Conservation (phyloP, 495 filamentous ascomycete genomes). For the Hypoxylon cercidicola region DNA sequence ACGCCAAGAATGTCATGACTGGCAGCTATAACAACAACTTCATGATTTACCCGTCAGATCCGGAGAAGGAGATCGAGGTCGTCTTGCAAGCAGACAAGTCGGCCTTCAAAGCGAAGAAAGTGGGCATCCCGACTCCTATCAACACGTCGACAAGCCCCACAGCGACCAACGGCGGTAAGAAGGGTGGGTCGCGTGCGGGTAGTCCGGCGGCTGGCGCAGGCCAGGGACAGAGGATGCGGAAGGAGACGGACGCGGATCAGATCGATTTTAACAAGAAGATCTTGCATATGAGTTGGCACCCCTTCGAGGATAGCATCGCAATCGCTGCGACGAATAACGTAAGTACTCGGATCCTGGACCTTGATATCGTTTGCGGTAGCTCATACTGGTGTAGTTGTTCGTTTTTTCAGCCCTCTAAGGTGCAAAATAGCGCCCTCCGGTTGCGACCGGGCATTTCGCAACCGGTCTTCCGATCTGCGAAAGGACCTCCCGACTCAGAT, state of each 20-base stretch:
- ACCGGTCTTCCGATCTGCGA: constrained; percentile 22
- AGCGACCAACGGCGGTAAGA: constrained; percentile 77
- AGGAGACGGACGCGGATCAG: constrained; percentile 98
- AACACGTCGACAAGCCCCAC: constrained; percentile 79
- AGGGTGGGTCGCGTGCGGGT: constrained; percentile 82
- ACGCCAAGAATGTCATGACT: constrained; percentile 99
- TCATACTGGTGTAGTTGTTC: constrained; percentile 73
- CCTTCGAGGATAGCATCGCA: constrained; percentile 98
- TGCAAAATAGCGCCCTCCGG: constrained; percentile 15
- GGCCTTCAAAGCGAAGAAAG: constrained; percentile 99
- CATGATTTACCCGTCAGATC: constrained; percentile 99
- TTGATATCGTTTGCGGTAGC: constrained; percentile 35
- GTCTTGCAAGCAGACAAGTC: constrained; percentile 98
- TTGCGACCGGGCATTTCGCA: constrained; percentile 31
- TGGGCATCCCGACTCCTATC: constrained; percentile 97
- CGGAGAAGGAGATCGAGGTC: constrained; percentile 94
- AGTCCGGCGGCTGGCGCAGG: constrained; percentile 86
- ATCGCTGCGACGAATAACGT: constrained; percentile 99
- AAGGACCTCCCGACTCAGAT: constrained; percentile 21
- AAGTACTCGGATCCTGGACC: constrained; percentile 53
- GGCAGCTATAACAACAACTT: constrained; percentile 99
- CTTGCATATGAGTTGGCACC: constrained; percentile 99
- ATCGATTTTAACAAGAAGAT: constrained; percentile 99
- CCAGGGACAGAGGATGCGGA: constrained; percentile 93
- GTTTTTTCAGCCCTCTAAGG: constrained; percentile 95